Evolutionary conservation across 371 early-diverging fungal species (phyloP).

Genomic region (Mucor saturninus): DNA sequence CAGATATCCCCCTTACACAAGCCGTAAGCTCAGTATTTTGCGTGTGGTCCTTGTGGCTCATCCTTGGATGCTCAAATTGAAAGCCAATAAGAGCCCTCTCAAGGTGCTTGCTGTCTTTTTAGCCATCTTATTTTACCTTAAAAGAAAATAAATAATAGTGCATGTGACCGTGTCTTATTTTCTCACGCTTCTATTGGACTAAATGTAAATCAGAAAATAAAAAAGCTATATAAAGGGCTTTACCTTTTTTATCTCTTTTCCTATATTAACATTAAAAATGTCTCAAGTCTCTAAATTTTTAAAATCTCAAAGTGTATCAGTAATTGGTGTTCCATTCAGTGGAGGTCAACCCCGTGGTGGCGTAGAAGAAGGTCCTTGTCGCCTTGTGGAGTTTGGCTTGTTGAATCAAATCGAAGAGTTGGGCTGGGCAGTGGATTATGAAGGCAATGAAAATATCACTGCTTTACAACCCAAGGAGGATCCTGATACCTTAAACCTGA

Average conservation of each 20-base stretch:
- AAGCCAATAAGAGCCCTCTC: constrained; percentile 24
- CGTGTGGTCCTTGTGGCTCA: constrained; percentile 42
- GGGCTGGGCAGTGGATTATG: constrained; percentile 79
- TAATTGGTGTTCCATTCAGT: constrained; percentile 73
- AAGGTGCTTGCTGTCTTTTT: constrained; percentile 16
- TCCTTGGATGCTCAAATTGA: constrained; percentile 36
- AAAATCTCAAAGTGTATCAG: constrained; percentile 35
- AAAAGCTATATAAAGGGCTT: constrained; percentile 7
- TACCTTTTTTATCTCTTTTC: constrained; percentile 1
- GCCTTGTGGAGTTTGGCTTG: constrained; percentile 84
- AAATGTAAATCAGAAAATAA: not conserved
- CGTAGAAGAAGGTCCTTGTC: constrained; percentile 89
- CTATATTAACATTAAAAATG: constrained; percentile 3
- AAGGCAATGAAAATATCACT: constrained; percentile 66
- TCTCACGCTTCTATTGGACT: constrained; percentile 31
- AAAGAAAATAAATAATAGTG: constrained; percentile 7
- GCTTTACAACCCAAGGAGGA: constrained; percentile 65
- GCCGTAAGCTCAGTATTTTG: constrained; percentile 38
- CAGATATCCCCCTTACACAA: constrained; percentile 69
- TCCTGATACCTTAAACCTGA: constrained; percentile 76
- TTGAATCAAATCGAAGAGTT: constrained; percentile 81
- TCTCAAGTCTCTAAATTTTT: constrained; percentile 31
- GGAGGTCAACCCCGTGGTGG: constrained; percentile 85
- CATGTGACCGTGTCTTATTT: constrained; percentile 24
- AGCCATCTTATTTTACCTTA: constrained; percentile 8